A percentile compares a stretch with the other conserved stretches of the same genome.
phyloP scores from a whole-genome alignment of 257 asterid species.

The Thymus quinquecostatus region DNA sequence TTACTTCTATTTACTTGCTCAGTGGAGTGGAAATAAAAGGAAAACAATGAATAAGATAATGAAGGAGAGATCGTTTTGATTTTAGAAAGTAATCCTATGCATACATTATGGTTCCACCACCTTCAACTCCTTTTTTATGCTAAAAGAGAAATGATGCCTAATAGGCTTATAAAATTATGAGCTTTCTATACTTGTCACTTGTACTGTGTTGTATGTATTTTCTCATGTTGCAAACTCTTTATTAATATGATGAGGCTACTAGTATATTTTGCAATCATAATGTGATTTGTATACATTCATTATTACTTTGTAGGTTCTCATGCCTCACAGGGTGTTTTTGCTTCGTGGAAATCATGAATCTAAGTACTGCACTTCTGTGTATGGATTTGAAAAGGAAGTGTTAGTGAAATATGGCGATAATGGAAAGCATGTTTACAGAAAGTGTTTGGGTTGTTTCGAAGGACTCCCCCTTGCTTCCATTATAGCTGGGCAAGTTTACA shows the following conservation, averaged over 20 bases:
- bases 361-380: conserved; percentile 94
- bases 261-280: conserved; percentile 25
- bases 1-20: not conserved
- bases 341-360: conserved; percentile 99
- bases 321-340: conserved; percentile 83
- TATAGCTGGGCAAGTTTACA: conserved; percentile 79
- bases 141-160: not conserved
- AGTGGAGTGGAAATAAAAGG: conserved; percentile 2
- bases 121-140: not conserved
- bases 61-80: not conserved
- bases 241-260: conserved; percentile 3
- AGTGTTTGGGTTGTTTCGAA: conserved; percentile 96
- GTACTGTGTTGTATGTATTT: not conserved
- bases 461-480: conserved; percentile 97
- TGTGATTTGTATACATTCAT: not conserved
- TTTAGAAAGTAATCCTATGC: conserved; percentile 14
- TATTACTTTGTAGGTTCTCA: conserved; percentile 59
- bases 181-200: conserved; percentile 18
- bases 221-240: not conserved
- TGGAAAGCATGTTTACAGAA: conserved; percentile 92
- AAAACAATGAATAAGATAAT: conserved; percentile 15
- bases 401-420: conserved; percentile 72
- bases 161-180: not conserved
- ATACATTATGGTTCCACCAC: not conserved
- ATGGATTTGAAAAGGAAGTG: conserved; percentile 97